phyloP scores from a whole-genome alignment of 192 early-diverging fungal species.

The Cetraspora pellucida region DNA sequence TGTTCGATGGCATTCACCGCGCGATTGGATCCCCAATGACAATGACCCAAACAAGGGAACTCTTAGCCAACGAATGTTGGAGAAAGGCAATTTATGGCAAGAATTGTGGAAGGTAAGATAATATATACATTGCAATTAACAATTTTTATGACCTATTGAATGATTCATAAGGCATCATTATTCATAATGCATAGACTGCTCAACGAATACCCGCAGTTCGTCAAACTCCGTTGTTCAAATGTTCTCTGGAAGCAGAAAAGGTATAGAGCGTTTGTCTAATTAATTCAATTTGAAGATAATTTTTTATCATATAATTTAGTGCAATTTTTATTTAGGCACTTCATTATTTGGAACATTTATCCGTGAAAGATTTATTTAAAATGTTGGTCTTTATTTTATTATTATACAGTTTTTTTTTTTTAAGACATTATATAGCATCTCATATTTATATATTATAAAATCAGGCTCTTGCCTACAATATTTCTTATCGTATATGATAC shows the following conservation, averaged over 20 bases:
- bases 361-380: slow-evolving; percentile 57
- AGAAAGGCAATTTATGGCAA: slow-evolving; percentile 83
- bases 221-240: slow-evolving; percentile 84
- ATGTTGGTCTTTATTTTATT: slow-evolving; percentile 41
- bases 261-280: slow-evolving; percentile 41
- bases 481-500: slow-evolving; percentile 78
- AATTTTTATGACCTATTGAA: background rate
- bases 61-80: slow-evolving; percentile 80
- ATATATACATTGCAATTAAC: background rate
- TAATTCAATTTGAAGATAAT: slow-evolving; percentile 26
- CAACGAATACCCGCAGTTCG: slow-evolving; percentile 61
- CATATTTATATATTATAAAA: slow-evolving; percentile 5
- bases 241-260: slow-evolving; percentile 74
- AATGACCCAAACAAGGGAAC: slow-evolving; percentile 43
- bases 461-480: slow-evolving; percentile 71
- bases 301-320: slow-evolving; percentile 38
- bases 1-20: slow-evolving; percentile 94
- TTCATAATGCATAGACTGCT: slow-evolving; percentile 37
- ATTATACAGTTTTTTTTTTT: slow-evolving; percentile 13
- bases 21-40: slow-evolving; percentile 80
- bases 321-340: slow-evolving; percentile 44
- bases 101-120: slow-evolving; percentile 72
- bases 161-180: too few species aligned
- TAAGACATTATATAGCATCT: background rate
- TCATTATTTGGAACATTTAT: slow-evolving; percentile 64